These are phyloP conservation scores for Calonectria honghensis DNA, from an alignment of 2,329 filamentous ascomycete species.

Conservation along the genomic window DNA sequence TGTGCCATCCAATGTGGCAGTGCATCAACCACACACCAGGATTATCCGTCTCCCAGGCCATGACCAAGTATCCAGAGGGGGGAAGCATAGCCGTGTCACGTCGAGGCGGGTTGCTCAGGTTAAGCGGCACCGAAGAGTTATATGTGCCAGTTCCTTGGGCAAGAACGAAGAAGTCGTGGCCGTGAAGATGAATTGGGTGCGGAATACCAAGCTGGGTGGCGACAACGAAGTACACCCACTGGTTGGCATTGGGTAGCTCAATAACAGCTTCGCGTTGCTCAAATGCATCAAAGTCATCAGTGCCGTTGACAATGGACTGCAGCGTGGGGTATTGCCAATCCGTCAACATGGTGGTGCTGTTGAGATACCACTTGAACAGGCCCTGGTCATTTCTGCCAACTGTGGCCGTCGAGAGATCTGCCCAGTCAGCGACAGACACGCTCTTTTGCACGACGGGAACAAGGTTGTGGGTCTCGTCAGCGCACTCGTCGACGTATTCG, in stretches of 20 bases:
- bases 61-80: constrained; percentile 3
- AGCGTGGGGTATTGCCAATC: constrained; percentile 59
- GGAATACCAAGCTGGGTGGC: neutral
- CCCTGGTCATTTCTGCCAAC: constrained; percentile 53
- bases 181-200: constrained; percentile 7
- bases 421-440: neutral
- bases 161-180: constrained; percentile 16
- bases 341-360: constrained; percentile 57
- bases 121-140: neutral
- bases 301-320: constrained; percentile 47
- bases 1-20: constrained; percentile 14
- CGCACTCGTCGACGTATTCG: neutral
- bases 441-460: neutral
- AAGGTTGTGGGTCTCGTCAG: neutral
- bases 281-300: neutral
- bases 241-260: neutral
- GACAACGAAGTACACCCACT: constrained; percentile 8
- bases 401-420: neutral
- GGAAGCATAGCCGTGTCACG: constrained; percentile 11
- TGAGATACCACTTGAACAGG: constrained; percentile 69
- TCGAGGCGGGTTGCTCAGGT: constrained; percentile 2
- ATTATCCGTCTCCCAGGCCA: constrained; percentile 7
- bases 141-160: constrained; percentile 1
- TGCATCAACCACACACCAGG: constrained; percentile 11
- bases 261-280: neutral